Base-by-base conservation (phyloP, 257 asterid genomes). In the Perilla frutescens region DNA sequence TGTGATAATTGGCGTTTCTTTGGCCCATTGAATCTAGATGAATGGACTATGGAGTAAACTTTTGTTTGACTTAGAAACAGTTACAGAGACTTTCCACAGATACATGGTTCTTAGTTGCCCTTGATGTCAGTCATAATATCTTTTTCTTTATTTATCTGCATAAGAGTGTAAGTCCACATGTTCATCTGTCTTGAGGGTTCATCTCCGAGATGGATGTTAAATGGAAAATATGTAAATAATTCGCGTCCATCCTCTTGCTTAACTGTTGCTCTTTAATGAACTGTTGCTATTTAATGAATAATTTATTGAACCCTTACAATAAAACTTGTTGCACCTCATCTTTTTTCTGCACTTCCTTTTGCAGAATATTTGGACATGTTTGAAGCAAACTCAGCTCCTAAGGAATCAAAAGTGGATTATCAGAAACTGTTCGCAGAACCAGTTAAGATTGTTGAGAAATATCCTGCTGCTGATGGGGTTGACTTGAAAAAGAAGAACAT, bases 401-500 rank as follows among this genome's bases (percentile, higher is more conserved):
- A 85, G 62, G 99, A 95, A 76, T 95, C 99, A 48, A 81, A 71
- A 84, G 82, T 95, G 71, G 73, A 79, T 44, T 82, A 79, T 67
- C 99, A 95, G 87, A 90, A 88, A 79, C 88, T 95, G 71, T 95
- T 95, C 72, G 64, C 83, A 0, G 72, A 85, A 85, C 99, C 99
- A 12, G 82, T 91, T 70, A 87, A 96, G 84, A 54, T 95, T 66
- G 80, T 90, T 75, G 99, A 92, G 84, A 95, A 87, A 79, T 95
- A 90, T 79, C 99, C 99, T 62, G 96, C 96, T 62, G 82, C 96
- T 3, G 99, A 92, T 53, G 98, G 95, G 57, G 90, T 51, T 70
- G 96, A 95, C 85, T 80, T 89, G 85, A 84, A 90, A 80, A 92
- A 92, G 89, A 95, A 92, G 88, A 89, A 90, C 84, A 92, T 95